A percentile compares a stretch with the other conserved stretches of the same genome.
Evolutionary conservation across 208 protist species (phyloP).

Genomic region (Jaenimonas drosophilae): DNA sequence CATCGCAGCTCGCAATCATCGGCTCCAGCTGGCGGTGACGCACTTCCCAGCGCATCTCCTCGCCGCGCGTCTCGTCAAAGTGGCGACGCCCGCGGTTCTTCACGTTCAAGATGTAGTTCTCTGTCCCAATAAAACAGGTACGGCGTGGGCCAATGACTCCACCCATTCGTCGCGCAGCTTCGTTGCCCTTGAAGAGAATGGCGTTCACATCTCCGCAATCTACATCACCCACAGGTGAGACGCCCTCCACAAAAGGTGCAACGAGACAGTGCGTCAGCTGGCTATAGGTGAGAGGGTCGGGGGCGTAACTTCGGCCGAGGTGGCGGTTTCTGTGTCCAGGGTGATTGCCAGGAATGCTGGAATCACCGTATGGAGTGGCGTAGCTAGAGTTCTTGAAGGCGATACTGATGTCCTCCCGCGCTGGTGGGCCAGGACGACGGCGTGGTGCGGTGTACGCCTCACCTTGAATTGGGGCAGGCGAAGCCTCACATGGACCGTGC

Average conservation of each 20-base stretch:
- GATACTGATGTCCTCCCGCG: conserved; percentile 40
- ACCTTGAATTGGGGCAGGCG: no score
- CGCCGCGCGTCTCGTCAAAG: conserved; percentile 35
- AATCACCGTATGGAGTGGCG: conserved; percentile 52
- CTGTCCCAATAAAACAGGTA: conserved; percentile 7
- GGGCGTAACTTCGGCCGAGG: conserved; percentile 35
- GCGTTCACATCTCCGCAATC: background rate
- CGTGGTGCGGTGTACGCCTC: no score
- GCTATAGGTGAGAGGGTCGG: conserved; percentile 24
- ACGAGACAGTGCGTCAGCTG: conserved; percentile 31
- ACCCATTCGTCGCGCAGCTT: no score
- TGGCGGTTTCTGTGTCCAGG: conserved; percentile 30
- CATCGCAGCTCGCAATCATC: no score
- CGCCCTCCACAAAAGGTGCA: conserved; percentile 12
- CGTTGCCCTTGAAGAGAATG: no score
- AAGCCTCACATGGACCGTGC: no score
- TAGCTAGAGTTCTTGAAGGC: conserved; percentile 66
- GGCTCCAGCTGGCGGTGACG: conserved; percentile 13
- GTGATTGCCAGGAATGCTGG: conserved; percentile 52
- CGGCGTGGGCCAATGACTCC: no score
- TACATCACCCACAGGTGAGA: background rate
- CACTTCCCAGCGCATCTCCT: conserved; percentile 20
- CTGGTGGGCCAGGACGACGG: background rate
- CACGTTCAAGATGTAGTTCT: conserved; percentile 48
- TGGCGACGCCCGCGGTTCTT: conserved; percentile 61